Evolutionary conservation across 495 filamentous ascomycete species (phyloP).

Genomic region (Aspergillus bertholletiae): DNA sequence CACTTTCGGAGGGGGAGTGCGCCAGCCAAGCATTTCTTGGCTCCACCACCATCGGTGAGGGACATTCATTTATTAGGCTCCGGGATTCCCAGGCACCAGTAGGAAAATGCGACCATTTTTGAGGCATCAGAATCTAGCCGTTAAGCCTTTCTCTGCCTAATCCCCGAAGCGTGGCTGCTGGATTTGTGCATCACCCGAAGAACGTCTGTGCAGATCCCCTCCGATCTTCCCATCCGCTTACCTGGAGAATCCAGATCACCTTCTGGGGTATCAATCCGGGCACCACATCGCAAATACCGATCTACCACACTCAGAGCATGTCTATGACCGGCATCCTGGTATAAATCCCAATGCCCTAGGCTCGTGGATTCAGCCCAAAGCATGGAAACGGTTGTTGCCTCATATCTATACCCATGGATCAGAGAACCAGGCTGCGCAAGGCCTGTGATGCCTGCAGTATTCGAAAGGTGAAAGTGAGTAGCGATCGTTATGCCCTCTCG

Average conservation of each 20-base stretch:
- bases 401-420: slow-evolving; percentile 33
- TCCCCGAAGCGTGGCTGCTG: neutral
- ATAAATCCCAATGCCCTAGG: slow-evolving; percentile 3
- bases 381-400: slow-evolving; percentile 22
- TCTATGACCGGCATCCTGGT: slow-evolving; percentile 2
- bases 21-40: neutral
- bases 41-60: neutral
- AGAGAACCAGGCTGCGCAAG: slow-evolving; percentile 59
- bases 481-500: neutral
- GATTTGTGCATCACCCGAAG: neutral
- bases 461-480: slow-evolving; percentile 75
- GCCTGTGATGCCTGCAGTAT: slow-evolving; percentile 84
- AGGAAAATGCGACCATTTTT: slow-evolving; percentile 1
- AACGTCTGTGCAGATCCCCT: neutral
- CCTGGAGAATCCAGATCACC: neutral
- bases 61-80: neutral
- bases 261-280: neutral
- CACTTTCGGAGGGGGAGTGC: neutral
- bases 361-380: slow-evolving; percentile 12
- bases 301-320: slow-evolving; percentile 3
- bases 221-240: neutral
- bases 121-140: neutral
- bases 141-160: neutral
- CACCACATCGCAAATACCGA: neutral
- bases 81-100: neutral